Conservation (phyloP, 2,329 filamentous ascomycete species). For the Pestalotiopsis sp. region DNA sequence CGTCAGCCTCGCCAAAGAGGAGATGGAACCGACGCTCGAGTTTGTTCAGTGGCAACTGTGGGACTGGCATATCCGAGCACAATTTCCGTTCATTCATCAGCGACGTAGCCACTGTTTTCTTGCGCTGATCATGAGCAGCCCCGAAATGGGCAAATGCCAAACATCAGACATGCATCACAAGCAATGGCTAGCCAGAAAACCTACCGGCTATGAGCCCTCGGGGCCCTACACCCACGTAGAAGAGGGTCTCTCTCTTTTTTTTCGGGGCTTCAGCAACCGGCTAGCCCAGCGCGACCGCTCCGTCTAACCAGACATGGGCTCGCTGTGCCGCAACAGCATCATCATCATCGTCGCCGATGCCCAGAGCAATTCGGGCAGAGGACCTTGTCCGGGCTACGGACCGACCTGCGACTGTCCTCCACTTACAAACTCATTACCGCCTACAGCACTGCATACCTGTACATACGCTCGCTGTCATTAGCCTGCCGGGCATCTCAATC, state of each 20-base stretch:
- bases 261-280: neutral
- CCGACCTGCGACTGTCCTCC: neutral
- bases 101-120: neutral
- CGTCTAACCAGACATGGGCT: constrained; percentile 9
- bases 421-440: neutral
- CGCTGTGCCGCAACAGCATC: neutral
- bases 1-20: constrained; percentile 11
- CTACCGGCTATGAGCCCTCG: too few species aligned
- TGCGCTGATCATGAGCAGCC: neutral
- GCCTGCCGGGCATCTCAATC: neutral
- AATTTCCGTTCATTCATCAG: constrained; percentile 4
- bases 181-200: too few species aligned
- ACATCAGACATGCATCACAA: neutral
- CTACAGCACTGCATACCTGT: neutral
- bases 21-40: constrained; percentile 3
- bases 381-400: constrained; percentile 1
- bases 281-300: neutral
- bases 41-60: constrained; percentile 9
- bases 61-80: neutral
- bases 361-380: neutral
- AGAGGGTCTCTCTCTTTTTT: neutral
- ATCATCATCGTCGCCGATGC: neutral
- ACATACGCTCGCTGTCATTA: neutral
- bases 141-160: neutral
- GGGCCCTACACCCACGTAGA: neutral